Evolutionary conservation across 495 filamentous ascomycete genomes (phyloP), one percentile per base, ranked within the genome.

Genomic region (Aspergillus carlsbadensis): DNA sequence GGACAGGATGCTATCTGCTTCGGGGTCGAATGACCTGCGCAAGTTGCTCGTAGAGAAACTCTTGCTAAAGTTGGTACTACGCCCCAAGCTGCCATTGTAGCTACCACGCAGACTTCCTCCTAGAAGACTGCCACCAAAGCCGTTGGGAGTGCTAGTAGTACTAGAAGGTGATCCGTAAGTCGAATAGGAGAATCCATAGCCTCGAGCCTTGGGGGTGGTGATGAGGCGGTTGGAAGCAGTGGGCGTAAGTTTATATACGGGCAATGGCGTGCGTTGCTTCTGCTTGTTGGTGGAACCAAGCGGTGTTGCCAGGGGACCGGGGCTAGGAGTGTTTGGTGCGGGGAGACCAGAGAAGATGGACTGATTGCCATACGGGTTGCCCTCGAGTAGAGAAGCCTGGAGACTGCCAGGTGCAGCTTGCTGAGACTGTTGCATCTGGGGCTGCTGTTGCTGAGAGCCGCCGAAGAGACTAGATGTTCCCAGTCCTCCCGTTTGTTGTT

Each of bases 111-210:
- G 54, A 45, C 70, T 63, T 37, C 85, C 80, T 26, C 81, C 81
- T n/a, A 91, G 65, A 13, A 92, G 72, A 59, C 85, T 88, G 65
- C 80, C 81, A 44, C 83, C 81, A 31, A 87, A 74, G 3, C 81
- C 81, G 29, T 82, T 83, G 17, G 88, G 85, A 33, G 90, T 90
- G 70, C 86, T 88, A 15, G 79, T 81, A 13, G 81, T 80, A 68
- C 87, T 92, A 34, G 81, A 81, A 3, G 92, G 91, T 8, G 88
- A 91, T 22, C 88, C 89, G 63, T 94, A 96, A 22, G 84, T 90
- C 52, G 90, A 95, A 69, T 95, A 96, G 6, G 87, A 88, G 70
- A 96, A 95, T 7, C 92, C 92, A 67, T 86, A 96, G 3, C 88
- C 89, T 44, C 81, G 80, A 48, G 80, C 78, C 65, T 87, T 90